These are phyloP conservation scores for Lepidium didymum DNA, from an alignment of 345 rosid species.

Conservation along the genomic window DNA sequence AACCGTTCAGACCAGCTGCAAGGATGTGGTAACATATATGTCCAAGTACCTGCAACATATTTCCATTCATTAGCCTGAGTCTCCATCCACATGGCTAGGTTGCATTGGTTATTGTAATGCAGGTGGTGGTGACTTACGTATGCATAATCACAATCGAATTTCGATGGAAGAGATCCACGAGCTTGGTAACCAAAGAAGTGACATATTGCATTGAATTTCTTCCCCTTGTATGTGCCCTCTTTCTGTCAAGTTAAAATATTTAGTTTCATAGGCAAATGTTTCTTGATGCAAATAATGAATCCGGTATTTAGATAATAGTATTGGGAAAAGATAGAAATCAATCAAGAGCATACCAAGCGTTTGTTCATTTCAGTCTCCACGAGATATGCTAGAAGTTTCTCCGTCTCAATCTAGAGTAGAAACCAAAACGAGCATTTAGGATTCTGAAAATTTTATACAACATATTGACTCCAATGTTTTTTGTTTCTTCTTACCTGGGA, in stretches of 20 bases:
- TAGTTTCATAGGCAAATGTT: background rate
- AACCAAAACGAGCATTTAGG: slow-evolving; percentile 14
- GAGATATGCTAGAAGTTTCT: slow-evolving; percentile 93
- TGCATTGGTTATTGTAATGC: background rate
- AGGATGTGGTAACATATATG: slow-evolving; percentile 85
- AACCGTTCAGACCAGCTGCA: slow-evolving; percentile 94
- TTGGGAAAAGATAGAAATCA: background rate
- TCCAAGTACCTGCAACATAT: slow-evolving; percentile 66
- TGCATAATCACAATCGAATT: slow-evolving; percentile 95
- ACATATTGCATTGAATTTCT: slow-evolving; percentile 93
- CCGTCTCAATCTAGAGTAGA: slow-evolving; percentile 79
- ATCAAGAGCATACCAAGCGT: slow-evolving; percentile 48
- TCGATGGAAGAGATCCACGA: slow-evolving; percentile 96
- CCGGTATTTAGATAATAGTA: background rate
- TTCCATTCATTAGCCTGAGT: background rate
- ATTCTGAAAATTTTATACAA: background rate
- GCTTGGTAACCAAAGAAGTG: slow-evolving; percentile 99
- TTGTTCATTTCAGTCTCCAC: slow-evolving; percentile 94
- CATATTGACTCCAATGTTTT: background rate
- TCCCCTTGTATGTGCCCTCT: slow-evolving; percentile 89
- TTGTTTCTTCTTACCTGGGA: slow-evolving; percentile 60
- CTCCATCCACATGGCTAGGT: background rate
- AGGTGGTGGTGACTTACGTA: slow-evolving; percentile 49
- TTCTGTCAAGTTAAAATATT: slow-evolving; percentile 43
- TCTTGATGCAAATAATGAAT: background rate